Percentiles rank a stretch among this genome's conserved stretches.
Evolutionary conservation across 805 yeast species (phyloP).

Genomic region (Candida hungchunana): DNA sequence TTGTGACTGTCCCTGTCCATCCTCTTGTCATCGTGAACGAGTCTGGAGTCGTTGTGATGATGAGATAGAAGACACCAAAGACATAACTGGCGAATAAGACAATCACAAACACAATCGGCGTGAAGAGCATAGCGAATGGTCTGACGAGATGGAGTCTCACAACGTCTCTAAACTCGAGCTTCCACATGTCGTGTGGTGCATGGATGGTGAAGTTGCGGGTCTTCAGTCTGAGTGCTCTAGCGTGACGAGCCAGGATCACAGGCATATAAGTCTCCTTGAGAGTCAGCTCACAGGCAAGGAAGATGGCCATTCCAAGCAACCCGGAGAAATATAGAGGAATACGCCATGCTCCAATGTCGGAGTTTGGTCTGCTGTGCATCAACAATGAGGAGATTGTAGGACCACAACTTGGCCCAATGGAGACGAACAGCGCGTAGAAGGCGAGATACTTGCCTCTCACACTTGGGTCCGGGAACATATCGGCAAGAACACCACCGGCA

Average conservation of each 20-base stretch:
- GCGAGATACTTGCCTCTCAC: constrained; percentile 50
- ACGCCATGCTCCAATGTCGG: constrained; percentile 46
- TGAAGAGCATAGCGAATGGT: constrained; percentile 19
- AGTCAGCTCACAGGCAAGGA: constrained; percentile 35
- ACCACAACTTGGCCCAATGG: constrained; percentile 38
- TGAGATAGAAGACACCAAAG: constrained; percentile 43
- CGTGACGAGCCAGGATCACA: constrained; percentile 11
- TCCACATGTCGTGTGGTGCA: constrained; percentile 19
- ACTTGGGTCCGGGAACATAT: constrained; percentile 41
- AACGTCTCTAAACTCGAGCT: constrained; percentile 13
- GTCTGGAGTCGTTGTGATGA: constrained; percentile 41
- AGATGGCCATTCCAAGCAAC: constrained; percentile 33
- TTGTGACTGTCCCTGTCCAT: constrained; percentile 30
- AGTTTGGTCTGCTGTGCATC: constrained; percentile 33
- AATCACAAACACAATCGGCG: constrained; percentile 35
- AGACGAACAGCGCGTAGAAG: constrained; percentile 45
- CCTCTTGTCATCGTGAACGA: constrained; percentile 29
- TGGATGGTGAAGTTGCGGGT: constrained; percentile 14
- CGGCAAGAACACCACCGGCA: constrained; percentile 51
- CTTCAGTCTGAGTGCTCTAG: constrained; percentile 11
- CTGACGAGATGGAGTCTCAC: constrained; percentile 14
- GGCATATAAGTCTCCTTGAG: constrained; percentile 18
- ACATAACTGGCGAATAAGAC: constrained; percentile 46
- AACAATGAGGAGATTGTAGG: constrained; percentile 48
- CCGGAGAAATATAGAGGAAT: constrained; percentile 53